Conservation (phyloP, 805 yeast genomes). For the Yarrowia phangngaensis region DNA sequence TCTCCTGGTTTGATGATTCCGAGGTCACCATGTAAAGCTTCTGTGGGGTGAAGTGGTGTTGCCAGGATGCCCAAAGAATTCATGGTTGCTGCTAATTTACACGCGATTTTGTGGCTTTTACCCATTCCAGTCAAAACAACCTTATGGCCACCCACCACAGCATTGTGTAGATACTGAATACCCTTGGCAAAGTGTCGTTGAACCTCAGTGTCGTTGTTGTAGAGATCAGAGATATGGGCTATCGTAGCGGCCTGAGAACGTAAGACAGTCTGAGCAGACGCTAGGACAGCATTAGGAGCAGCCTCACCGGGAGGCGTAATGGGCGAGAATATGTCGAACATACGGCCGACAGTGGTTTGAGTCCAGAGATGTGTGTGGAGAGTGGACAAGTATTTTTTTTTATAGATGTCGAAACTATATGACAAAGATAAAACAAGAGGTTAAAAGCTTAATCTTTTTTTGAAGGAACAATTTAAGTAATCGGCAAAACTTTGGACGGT, state of each 20-base stretch:
- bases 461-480: no score
- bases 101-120: slow-evolving; percentile 73
- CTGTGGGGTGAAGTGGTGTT: slow-evolving; percentile 70
- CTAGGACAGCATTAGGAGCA: slow-evolving; percentile 50
- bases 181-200: slow-evolving; percentile 37
- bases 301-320: slow-evolving; percentile 50
- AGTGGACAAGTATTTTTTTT: not conserved
- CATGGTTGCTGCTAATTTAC: slow-evolving; percentile 74
- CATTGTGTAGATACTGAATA: slow-evolving; percentile 40
- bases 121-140: slow-evolving; percentile 80
- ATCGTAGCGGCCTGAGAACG: slow-evolving; percentile 42
- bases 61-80: slow-evolving; percentile 73
- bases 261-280: slow-evolving; percentile 39
- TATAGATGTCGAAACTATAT: no score
- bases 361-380: not conserved
- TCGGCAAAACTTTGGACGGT: no score
- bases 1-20: slow-evolving; percentile 59
- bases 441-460: slow-evolving; percentile 9
- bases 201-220: slow-evolving; percentile 32
- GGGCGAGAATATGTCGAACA: slow-evolving; percentile 25
- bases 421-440: slow-evolving; percentile 14
- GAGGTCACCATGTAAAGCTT: slow-evolving; percentile 86
- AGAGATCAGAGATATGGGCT: slow-evolving; percentile 35
- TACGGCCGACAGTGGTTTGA: not conserved
- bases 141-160: slow-evolving; percentile 55